Percentiles rank a stretch among this genome's conserved stretches.
These are phyloP conservation scores for Gossypium anomalum DNA, from an alignment of 345 rosid species.

Conservation along the genomic window DNA sequence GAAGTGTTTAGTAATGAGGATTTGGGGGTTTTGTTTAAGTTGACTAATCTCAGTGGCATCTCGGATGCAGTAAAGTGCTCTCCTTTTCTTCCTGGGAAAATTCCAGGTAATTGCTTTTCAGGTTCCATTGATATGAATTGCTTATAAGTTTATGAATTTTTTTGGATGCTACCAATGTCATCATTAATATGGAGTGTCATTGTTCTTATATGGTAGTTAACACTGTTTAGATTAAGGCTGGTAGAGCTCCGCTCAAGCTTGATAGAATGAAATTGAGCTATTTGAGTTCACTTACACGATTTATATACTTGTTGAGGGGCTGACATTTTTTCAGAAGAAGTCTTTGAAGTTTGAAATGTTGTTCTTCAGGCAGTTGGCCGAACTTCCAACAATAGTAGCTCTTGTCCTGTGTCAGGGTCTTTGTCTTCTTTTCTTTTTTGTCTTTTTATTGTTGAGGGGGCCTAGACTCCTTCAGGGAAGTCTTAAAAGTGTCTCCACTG, in stretches of 20 bases:
- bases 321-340: too few relatives aligned
- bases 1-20: constrained; percentile 39
- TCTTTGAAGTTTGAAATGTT: too few relatives aligned
- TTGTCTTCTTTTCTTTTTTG: too few relatives aligned
- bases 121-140: background rate
- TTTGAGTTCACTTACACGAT: too few relatives aligned
- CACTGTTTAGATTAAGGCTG: background rate
- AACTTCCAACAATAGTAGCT: too few relatives aligned
- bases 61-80: constrained; percentile 41
- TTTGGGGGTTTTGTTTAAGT: constrained; percentile 49
- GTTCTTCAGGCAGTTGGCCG: too few relatives aligned
- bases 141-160: background rate
- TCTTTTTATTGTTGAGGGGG: too few relatives aligned
- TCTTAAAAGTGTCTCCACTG: too few relatives aligned
- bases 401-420: too few relatives aligned
- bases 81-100: constrained; percentile 32
- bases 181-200: background rate
- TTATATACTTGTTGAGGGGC: too few relatives aligned
- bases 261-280: background rate
- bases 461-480: too few relatives aligned
- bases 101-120: constrained; percentile 44
- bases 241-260: background rate
- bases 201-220: background rate
- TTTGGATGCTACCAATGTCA: background rate
- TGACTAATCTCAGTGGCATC: constrained; percentile 39